Evolutionary conservation across 2,329 filamentous ascomycete genomes (phyloP), one percentile per base, ranked within the genome.

Genomic region (Trematosphaeria pertusa): DNA sequence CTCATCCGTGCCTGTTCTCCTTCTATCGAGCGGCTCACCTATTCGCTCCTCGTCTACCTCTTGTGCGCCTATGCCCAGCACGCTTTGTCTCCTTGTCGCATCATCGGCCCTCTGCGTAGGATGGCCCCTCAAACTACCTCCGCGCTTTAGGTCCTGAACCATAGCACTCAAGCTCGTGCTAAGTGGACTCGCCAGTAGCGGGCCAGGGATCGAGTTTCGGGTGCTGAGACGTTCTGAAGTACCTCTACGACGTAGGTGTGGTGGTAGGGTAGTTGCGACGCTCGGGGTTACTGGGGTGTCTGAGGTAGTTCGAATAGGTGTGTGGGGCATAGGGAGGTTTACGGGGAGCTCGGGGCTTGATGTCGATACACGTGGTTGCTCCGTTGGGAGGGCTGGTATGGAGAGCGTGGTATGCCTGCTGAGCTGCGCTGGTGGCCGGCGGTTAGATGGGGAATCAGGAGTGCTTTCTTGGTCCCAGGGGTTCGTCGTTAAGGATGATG

Each of bases 121-220:
- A 11, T 20, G 37, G 11, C 46, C 34, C 15, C 59, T 36, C 0
- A 61, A 12, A 35, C 45, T 52, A 11, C 82, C 81, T 12, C 82
- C 79, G n/a, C 84, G 78, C 19, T 87, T 73, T 17, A 83, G 80
- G 53, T 88, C 85, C 7, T 84, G 85, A 5, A 88, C 83, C 37
- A 88, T 81, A 1, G 81, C 85, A 61, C 78, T 83, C 12, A 88
- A 74, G 1, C 80, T 81, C 1, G 78, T 80, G 2, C 81, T 84
- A 1, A 88, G 73, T 0, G 86, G 83, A 21, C 81, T 80, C 1
- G 85, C 77, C 4, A 87, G 75, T 28, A 87, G 73, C 28, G 86
- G 80, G 2, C 76, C 78, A 3, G 76, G 75, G 14, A 82, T 74
- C 1, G 79, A 80, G 53, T 77, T 75, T 36, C 78, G 75, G 17